Evolutionary conservation across 306 rosid species (phyloP).

Genomic region (Vigna nakashimae): DNA sequence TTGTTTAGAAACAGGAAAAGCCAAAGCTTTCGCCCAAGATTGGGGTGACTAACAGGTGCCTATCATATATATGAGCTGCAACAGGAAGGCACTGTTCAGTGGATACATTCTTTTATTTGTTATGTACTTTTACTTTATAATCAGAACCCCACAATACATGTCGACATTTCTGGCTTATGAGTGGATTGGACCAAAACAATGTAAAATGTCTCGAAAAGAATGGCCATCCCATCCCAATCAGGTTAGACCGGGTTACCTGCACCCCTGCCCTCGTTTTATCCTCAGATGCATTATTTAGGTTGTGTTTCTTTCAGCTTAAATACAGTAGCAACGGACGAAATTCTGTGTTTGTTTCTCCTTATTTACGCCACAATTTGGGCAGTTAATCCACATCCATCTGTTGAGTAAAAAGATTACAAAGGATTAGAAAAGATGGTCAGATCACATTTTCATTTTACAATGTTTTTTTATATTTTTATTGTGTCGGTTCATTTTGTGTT

Average conservation of each 20-base stretch:
- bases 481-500: too few species aligned
- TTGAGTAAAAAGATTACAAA: too few species aligned
- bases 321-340: too few species aligned
- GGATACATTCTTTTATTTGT: slow-evolving; percentile 5
- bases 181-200: background rate
- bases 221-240: background rate
- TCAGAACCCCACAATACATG: background rate
- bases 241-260: background rate
- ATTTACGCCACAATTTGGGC: too few species aligned
- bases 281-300: background rate
- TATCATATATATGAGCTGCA: slow-evolving; percentile 38
- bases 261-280: background rate
- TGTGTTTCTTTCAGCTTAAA: too few species aligned
- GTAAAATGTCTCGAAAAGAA: background rate
- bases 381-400: too few species aligned
- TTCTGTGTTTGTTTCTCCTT: too few species aligned
- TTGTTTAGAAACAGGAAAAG: slow-evolving; percentile 35
- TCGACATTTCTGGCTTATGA: background rate
- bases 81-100: slow-evolving; percentile 13
- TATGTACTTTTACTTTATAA: slow-evolving; percentile 8
- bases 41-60: slow-evolving; percentile 37
- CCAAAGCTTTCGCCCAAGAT: slow-evolving; percentile 34
- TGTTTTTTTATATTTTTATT: too few species aligned
- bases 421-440: too few species aligned
- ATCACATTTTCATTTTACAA: too few species aligned